Conservation (phyloP, 768 basidiomycete genomes). For the Chlorophyllum brunneum region DNA sequence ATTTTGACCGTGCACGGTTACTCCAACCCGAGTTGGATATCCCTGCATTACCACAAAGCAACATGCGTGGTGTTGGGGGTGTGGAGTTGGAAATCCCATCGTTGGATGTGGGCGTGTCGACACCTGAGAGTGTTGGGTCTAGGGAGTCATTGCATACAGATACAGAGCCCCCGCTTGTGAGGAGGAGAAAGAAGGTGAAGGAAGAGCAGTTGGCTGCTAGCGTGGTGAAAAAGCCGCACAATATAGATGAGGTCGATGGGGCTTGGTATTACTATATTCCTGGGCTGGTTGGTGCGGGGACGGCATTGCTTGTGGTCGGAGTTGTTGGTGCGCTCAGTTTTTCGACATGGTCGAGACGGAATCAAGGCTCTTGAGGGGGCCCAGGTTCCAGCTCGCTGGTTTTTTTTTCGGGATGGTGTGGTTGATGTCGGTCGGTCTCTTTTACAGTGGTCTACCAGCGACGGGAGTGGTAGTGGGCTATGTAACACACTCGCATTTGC, state of each 20-base stretch:
- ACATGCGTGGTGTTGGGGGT: conserved; percentile 20
- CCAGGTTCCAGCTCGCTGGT: no score
- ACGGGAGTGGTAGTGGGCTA: no score
- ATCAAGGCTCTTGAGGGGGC: conserved; percentile 57
- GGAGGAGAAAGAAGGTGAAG: conserved; percentile 55
- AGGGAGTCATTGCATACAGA: conserved; percentile 32
- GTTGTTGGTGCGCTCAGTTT: conserved; percentile 77
- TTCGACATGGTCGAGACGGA: conserved; percentile 64
- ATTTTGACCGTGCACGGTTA: conserved; percentile 65
- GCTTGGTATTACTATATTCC: conserved; percentile 82
- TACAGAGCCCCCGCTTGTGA: conserved; percentile 34
- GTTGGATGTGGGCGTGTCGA: conserved; percentile 44
- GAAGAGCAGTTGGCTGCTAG: conserved; percentile 47
- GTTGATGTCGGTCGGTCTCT: background rate
- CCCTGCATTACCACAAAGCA: conserved; percentile 54
- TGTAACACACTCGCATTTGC: conserved; percentile 2
- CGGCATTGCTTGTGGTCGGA: conserved; percentile 73
- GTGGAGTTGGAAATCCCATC: conserved; percentile 64
- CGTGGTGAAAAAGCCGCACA: conserved; percentile 38
- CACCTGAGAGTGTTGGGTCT: conserved; percentile 31
- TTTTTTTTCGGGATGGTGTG: background rate
- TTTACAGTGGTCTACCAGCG: no score
- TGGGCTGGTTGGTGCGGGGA: conserved; percentile 79
- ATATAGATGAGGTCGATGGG: conserved; percentile 58
- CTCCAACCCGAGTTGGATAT: conserved; percentile 66